Conservation (phyloP, 306 rosid species). For the Delonix regia region DNA sequence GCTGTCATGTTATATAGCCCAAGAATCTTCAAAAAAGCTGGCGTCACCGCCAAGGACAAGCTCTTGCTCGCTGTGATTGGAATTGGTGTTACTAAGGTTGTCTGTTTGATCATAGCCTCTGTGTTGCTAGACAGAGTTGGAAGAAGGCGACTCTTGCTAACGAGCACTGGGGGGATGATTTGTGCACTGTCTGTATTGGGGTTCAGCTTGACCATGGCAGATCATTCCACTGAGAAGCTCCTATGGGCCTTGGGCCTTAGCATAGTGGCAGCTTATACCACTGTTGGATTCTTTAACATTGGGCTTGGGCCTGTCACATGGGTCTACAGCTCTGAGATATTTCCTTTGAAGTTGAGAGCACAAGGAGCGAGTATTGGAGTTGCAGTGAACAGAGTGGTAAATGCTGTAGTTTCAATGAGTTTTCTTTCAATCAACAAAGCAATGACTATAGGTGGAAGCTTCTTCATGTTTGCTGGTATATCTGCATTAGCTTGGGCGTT, state of each 20-base stretch:
- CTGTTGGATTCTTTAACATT: slow-evolving; percentile 63
- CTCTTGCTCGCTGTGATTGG: slow-evolving; percentile 77
- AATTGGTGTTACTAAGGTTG: slow-evolving; percentile 58
- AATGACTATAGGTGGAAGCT: slow-evolving; percentile 77
- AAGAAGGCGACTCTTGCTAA: slow-evolving; percentile 55
- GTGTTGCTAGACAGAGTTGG: slow-evolving; percentile 68
- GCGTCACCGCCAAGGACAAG: slow-evolving; percentile 56
- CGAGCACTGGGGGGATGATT: slow-evolving; percentile 62
- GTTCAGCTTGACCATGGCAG: slow-evolving; percentile 60
- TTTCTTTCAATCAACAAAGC: slow-evolving; percentile 70
- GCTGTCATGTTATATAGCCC: slow-evolving; percentile 82
- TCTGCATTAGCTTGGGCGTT: slow-evolving; percentile 64
- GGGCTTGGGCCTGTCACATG: slow-evolving; percentile 85
- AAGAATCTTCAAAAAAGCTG: slow-evolving; percentile 77
- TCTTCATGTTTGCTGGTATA: slow-evolving; percentile 73
- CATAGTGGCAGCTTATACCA: slow-evolving; percentile 53
- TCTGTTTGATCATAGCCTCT: slow-evolving; percentile 53
- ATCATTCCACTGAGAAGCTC: slow-evolving; percentile 32
- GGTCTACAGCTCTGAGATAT: slow-evolving; percentile 84
- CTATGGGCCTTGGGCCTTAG: slow-evolving; percentile 64
- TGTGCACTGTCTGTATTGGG: slow-evolving; percentile 51
- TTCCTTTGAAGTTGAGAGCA: slow-evolving; percentile 75
- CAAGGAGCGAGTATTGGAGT: slow-evolving; percentile 73
- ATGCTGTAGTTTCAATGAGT: slow-evolving; percentile 64
- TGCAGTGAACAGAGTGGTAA: slow-evolving; percentile 72